Evolutionary conservation across 768 basidiomycete genomes (phyloP).

Genomic region (Pholiota conissans): DNA sequence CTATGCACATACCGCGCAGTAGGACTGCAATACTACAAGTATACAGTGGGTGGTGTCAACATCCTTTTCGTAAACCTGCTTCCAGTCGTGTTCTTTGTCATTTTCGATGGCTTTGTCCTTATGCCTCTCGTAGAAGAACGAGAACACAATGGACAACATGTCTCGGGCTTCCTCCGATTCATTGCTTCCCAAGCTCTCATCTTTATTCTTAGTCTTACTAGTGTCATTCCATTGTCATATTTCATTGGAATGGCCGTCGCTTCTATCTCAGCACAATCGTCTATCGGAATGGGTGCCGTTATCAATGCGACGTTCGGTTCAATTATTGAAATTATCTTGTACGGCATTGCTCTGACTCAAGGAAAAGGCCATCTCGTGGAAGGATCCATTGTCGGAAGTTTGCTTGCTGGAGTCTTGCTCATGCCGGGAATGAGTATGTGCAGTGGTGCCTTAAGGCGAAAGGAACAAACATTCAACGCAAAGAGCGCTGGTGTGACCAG

Average conservation of each 20-base stretch:
- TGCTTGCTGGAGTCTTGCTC: constrained; percentile 92
- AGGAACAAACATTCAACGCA: constrained; percentile 99
- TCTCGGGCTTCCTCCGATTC: constrained; percentile 65
- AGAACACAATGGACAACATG: constrained; percentile 50
- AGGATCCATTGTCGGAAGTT: constrained; percentile 92
- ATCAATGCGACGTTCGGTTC: constrained; percentile 99
- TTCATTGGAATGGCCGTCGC: constrained; percentile 99
- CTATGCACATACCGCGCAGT: constrained; percentile 93
- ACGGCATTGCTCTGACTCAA: constrained; percentile 85
- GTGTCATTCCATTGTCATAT: constrained; percentile 96
- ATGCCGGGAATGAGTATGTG: constrained; percentile 99
- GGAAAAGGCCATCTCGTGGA: constrained; percentile 94
- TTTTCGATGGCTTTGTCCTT: constrained; percentile 88
- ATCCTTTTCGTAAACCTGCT: constrained; percentile 96
- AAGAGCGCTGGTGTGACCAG: constrained; percentile 98
- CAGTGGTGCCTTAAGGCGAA: constrained; percentile 81
- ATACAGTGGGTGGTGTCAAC: constrained; percentile 97
- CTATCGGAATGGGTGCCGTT: constrained; percentile 99
- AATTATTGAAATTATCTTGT: constrained; percentile 96
- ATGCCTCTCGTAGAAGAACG: constrained; percentile 67
- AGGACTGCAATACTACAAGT: constrained; percentile 95
- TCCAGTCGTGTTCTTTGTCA: constrained; percentile 92
- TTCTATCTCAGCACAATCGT: constrained; percentile 96
- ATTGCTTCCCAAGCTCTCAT: constrained; percentile 77
- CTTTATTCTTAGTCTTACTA: constrained; percentile 81